A percentile compares a stretch with the other conserved stretches of the same genome.
These are phyloP conservation scores for Aplosporella prunicola DNA, from an alignment of 2,329 filamentous ascomycete species.

Conservation along the genomic window DNA sequence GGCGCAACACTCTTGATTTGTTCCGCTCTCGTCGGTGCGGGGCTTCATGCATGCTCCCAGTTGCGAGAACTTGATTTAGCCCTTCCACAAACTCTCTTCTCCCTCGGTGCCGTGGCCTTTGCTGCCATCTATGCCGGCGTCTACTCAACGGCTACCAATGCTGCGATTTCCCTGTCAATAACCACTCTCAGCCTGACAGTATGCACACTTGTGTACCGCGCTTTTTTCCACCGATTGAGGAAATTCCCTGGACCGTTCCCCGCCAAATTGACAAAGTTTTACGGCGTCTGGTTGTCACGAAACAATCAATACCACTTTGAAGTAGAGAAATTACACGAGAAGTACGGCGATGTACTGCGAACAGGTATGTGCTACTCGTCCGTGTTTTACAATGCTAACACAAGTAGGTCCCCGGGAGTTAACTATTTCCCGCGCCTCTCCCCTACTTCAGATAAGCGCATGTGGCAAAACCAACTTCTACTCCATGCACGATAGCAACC, in stretches of 20 bases:
- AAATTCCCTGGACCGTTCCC: constrained; percentile 26
- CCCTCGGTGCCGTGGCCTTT: background rate
- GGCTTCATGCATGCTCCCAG: background rate
- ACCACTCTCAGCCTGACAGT: constrained; percentile 3
- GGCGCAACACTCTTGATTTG: no score
- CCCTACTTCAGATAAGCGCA: background rate
- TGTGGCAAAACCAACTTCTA: constrained; percentile 4
- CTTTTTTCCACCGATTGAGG: constrained; percentile 25
- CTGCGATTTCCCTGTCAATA: background rate
- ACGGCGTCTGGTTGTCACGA: constrained; percentile 13
- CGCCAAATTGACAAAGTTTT: constrained; percentile 26
- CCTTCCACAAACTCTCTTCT: background rate
- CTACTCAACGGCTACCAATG: background rate
- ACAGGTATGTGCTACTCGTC: background rate
- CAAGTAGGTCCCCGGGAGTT: constrained; percentile 4
- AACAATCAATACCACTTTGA: constrained; percentile 1
- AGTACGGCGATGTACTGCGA: constrained; percentile 3
- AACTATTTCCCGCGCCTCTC: constrained; percentile 1
- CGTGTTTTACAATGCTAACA: background rate
- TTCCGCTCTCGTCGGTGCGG: constrained; percentile 1
- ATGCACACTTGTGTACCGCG: constrained; percentile 22
- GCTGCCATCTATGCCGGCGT: background rate
- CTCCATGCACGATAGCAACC: background rate
- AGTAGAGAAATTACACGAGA: background rate
- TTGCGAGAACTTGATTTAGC: background rate